Evolutionary conservation across 1,284 basidiomycete genomes (phyloP).

Genomic region (Schizophyllum amplum): DNA sequence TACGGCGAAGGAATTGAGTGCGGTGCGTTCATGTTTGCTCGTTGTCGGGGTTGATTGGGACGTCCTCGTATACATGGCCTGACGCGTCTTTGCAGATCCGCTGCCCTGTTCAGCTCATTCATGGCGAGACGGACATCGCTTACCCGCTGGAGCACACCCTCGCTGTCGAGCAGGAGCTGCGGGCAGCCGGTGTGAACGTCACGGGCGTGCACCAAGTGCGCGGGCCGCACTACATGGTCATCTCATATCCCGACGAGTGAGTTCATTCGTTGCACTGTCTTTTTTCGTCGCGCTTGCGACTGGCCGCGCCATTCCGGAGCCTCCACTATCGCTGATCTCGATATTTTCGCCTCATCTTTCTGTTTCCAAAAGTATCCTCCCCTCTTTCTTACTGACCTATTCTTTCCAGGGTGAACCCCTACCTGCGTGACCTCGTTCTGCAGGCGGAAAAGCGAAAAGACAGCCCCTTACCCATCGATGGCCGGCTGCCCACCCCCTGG

Average conservation of each 20-base stretch:
- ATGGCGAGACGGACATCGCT: constrained; percentile 26
- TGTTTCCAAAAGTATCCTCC: too few relatives aligned
- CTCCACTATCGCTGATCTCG: too few relatives aligned
- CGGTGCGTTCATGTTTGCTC: constrained; percentile 26
- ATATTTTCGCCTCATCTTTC: too few relatives aligned
- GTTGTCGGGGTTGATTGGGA: constrained; percentile 11
- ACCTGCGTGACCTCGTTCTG: not conserved
- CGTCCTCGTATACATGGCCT: too few relatives aligned
- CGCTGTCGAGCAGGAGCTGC: not conserved
- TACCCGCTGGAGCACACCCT: constrained; percentile 18
- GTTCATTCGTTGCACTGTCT: not conserved
- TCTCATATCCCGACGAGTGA: not conserved
- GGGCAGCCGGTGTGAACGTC: not conserved
- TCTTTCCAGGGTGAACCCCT: not conserved
- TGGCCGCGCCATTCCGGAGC: too few relatives aligned
- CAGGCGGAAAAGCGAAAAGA: not conserved
- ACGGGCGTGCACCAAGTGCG: not conserved
- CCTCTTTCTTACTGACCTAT: too few relatives aligned
- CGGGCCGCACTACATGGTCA: not conserved
- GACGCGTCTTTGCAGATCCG: constrained; percentile 12
- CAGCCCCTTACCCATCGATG: not conserved
- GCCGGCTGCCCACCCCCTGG: not conserved
- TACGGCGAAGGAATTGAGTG: constrained; percentile 11
- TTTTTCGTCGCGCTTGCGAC: too few relatives aligned
- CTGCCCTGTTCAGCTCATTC: constrained; percentile 25